Evolutionary conservation across 805 yeast species (phyloP).

Genomic region (Millerozyma acaciae): DNA sequence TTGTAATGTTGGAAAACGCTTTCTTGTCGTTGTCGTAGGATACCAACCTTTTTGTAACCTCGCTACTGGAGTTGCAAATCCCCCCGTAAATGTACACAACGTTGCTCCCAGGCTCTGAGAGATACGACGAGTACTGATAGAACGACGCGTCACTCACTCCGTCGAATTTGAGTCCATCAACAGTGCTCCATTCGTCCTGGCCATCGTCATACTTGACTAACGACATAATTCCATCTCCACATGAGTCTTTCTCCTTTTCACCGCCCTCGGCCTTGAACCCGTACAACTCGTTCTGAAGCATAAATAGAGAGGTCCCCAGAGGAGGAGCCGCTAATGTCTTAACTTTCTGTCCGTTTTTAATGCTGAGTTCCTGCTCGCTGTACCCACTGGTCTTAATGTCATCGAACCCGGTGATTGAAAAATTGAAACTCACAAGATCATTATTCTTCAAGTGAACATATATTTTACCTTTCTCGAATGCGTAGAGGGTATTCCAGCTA

Average conservation of each 20-base stretch:
- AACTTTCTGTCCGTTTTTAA: conserved; percentile 19
- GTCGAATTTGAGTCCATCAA: conserved; percentile 15
- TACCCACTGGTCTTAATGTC: conserved; percentile 6
- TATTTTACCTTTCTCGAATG: conserved; percentile 28
- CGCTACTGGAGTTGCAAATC: conserved; percentile 15
- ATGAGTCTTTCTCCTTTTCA: conserved; percentile 7
- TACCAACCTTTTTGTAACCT: conserved; percentile 40
- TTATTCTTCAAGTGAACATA: conserved; percentile 35
- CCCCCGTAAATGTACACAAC: conserved; percentile 59
- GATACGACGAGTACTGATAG: conserved; percentile 36
- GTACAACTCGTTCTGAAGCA: conserved; percentile 24
- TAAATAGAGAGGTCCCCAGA: conserved; percentile 26
- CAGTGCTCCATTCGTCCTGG: conserved; percentile 18
- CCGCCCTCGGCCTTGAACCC: conserved; percentile 17
- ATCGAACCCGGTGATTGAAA: conserved; percentile 30
- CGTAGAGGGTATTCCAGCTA: conserved; percentile 33
- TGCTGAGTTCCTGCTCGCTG: conserved; percentile 11
- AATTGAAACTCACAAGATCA: conserved; percentile 32
- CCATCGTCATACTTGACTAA: conserved; percentile 18
- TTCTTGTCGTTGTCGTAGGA: conserved; percentile 36
- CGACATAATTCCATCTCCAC: conserved; percentile 26
- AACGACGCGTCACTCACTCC: conserved; percentile 25
- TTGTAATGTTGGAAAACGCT: conserved; percentile 36
- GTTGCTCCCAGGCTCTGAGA: conserved; percentile 34
- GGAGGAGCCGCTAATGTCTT: conserved; percentile 29